These are phyloP conservation scores for Coemansia sp. DNA, from an alignment of 192 early-diverging fungal species.

Conservation along the genomic window DNA sequence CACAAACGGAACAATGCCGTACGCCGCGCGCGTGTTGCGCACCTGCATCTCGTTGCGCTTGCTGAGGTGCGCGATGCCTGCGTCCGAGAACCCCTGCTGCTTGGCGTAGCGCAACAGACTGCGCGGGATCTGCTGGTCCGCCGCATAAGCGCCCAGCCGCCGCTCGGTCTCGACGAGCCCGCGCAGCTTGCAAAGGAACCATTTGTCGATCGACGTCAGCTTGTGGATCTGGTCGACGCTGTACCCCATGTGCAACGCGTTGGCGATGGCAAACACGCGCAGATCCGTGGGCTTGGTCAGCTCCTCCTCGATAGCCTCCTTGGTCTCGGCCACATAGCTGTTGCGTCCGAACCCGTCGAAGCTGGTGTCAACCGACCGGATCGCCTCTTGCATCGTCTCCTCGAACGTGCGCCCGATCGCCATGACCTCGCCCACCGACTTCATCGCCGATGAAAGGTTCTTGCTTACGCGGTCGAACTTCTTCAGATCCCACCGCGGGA, in stretches of 20 bases:
- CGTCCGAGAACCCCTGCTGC: conserved; percentile 96
- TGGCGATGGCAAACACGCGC: conserved; percentile 95
- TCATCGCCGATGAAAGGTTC: conserved; percentile 92
- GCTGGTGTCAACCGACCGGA: conserved; percentile 85
- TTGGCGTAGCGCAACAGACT: conserved; percentile 77
- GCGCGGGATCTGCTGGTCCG: conserved; percentile 60
- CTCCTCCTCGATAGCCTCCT: conserved; percentile 82
- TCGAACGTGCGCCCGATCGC: conserved; percentile 96
- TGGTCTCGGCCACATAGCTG: conserved; percentile 60
- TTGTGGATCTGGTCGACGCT: conserved; percentile 88
- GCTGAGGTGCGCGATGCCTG: conserved; percentile 57
- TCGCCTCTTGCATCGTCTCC: conserved; percentile 97
- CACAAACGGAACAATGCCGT: conserved; percentile 88
- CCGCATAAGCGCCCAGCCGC: conserved; percentile 53
- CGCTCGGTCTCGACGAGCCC: conserved; percentile 86
- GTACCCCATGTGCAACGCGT: conserved; percentile 92
- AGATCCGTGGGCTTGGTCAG: conserved; percentile 88
- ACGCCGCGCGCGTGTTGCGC: conserved; percentile 77
- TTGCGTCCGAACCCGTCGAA: conserved; percentile 84
- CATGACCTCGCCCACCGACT: conserved; percentile 98
- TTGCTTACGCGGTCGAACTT: conserved; percentile 95
- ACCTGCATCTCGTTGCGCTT: conserved; percentile 88
- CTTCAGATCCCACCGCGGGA: conserved; percentile 90
- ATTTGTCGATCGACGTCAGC: conserved; percentile 92
- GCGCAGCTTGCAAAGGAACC: conserved; percentile 96